Evolutionary conservation across 2,329 filamentous ascomycete genomes (phyloP).

Genomic region (Paracorniculantispora psalliotae): DNA sequence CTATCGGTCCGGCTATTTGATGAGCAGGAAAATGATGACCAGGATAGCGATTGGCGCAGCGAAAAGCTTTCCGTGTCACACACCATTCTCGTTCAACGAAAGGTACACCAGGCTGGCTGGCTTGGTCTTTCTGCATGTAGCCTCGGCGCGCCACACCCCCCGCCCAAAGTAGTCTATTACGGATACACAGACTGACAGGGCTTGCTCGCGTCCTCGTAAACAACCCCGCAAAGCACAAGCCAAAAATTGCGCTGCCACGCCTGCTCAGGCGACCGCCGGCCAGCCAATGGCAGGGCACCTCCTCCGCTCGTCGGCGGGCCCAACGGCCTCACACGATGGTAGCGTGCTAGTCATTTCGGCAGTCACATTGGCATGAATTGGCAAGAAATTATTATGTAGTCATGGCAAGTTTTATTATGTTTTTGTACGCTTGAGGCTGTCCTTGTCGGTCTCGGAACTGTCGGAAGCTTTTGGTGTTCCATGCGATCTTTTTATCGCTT

Average conservation of each 20-base stretch:
- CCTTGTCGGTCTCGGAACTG: slow-evolving; percentile 4
- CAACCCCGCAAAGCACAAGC: slow-evolving; percentile 2
- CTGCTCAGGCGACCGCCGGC: neutral
- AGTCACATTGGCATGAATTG: neutral
- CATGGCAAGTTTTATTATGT: slow-evolving; percentile 6
- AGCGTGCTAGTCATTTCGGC: neutral
- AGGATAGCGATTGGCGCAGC: too few relatives aligned
- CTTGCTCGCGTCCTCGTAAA: neutral
- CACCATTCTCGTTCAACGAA: neutral
- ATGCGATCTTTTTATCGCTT: neutral
- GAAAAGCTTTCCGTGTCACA: neutral
- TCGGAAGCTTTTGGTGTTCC: neutral
- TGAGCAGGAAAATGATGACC: too few relatives aligned
- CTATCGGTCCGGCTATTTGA: too few relatives aligned
- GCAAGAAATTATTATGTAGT: neutral
- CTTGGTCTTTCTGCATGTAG: neutral
- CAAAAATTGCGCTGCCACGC: neutral
- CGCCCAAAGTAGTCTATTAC: neutral
- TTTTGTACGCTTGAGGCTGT: slow-evolving; percentile 11
- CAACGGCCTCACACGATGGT: too few relatives aligned
- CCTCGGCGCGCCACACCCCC: neutral
- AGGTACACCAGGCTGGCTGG: too few relatives aligned
- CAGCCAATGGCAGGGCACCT: neutral
- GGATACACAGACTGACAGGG: too few relatives aligned
- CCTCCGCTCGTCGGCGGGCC: too few relatives aligned